phyloP scores from a whole-genome alignment of 345 rosid species.

The Populus alba region DNA sequence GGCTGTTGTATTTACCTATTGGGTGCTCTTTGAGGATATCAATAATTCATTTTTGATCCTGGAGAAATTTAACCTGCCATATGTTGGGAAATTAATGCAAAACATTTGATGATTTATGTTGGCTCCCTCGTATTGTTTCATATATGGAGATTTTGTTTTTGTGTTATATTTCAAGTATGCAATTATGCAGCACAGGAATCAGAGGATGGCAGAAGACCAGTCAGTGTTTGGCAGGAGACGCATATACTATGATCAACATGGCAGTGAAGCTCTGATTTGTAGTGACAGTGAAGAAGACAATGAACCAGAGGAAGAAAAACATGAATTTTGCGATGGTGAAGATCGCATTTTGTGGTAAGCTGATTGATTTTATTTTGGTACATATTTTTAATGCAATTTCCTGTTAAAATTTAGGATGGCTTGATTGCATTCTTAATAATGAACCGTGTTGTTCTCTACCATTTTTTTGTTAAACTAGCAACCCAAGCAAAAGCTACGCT shows the following conservation, averaged over 20 bases:
- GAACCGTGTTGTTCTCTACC: neutral
- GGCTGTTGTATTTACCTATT: constrained; percentile 3
- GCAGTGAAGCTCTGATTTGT: constrained; percentile 89
- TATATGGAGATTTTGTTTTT: constrained; percentile 23
- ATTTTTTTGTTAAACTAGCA: neutral
- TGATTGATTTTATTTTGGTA: neutral
- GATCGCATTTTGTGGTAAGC: constrained; percentile 80
- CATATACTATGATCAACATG: constrained; percentile 91
- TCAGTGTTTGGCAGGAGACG: constrained; percentile 98
- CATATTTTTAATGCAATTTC: neutral
- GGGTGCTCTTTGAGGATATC: neutral
- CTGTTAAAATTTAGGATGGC: neutral
- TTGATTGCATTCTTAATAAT: neutral
- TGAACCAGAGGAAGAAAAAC: constrained; percentile 81
- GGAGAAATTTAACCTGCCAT: neutral
- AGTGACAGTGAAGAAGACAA: constrained; percentile 96
- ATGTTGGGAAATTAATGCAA: neutral
- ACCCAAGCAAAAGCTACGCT: neutral
- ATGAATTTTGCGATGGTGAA: constrained; percentile 76
- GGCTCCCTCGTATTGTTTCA: constrained; percentile 3
- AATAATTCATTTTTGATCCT: neutral
- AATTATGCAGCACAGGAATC: constrained; percentile 71
- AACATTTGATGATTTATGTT: neutral
- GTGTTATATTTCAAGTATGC: constrained; percentile 38
- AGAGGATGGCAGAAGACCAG: constrained; percentile 98